Percentiles rank a stretch among this genome's conserved stretches.
These are phyloP conservation scores for Xylaria sp. DNA, from an alignment of 2,329 filamentous ascomycete genomes.

Conservation along the genomic window DNA sequence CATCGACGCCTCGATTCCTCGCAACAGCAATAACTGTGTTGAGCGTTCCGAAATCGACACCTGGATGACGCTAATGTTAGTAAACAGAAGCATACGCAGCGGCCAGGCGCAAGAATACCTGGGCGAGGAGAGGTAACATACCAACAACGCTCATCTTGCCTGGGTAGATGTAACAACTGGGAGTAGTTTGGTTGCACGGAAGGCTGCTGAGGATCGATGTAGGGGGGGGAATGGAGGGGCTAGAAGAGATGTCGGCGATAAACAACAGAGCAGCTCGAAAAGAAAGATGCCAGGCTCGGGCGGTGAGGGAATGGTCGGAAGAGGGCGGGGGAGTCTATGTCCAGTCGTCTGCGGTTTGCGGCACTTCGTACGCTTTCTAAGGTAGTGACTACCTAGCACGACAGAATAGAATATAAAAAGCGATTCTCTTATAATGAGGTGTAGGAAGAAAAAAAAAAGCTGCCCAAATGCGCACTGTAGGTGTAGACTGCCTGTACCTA, in stretches of 20 bases:
- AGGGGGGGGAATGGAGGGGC: neutral
- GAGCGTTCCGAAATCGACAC: slow-evolving; percentile 94
- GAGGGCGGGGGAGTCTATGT: slow-evolving; percentile 4
- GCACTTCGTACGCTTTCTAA: slow-evolving; percentile 3
- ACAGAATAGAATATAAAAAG: slow-evolving; percentile 11
- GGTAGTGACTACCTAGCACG: slow-evolving; percentile 15
- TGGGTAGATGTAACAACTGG: slow-evolving; percentile 46
- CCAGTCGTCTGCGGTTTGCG: slow-evolving; percentile 18
- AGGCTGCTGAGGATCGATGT: slow-evolving; percentile 8
- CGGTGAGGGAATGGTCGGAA: slow-evolving; percentile 24
- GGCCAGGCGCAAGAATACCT: slow-evolving; percentile 7
- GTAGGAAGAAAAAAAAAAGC: slow-evolving; percentile 44
- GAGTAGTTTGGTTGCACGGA: slow-evolving; percentile 17
- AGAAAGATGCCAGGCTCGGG: slow-evolving; percentile 8
- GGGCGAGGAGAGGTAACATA: slow-evolving; percentile 47
- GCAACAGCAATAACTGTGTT: slow-evolving; percentile 98
- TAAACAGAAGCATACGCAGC: slow-evolving; percentile 27
- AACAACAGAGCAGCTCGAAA: slow-evolving; percentile 26
- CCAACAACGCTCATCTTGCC: slow-evolving; percentile 67
- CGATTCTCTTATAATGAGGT: slow-evolving; percentile 28
- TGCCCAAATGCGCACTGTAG: slow-evolving; percentile 45
- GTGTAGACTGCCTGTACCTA: slow-evolving; percentile 36
- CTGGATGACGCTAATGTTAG: slow-evolving; percentile 53
- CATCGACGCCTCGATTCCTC: slow-evolving; percentile 98
- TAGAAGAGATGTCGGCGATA: slow-evolving; percentile 8